Evolutionary conservation across 1,284 basidiomycete species (phyloP).

Genomic region (Ceratobasidium sp.): DNA sequence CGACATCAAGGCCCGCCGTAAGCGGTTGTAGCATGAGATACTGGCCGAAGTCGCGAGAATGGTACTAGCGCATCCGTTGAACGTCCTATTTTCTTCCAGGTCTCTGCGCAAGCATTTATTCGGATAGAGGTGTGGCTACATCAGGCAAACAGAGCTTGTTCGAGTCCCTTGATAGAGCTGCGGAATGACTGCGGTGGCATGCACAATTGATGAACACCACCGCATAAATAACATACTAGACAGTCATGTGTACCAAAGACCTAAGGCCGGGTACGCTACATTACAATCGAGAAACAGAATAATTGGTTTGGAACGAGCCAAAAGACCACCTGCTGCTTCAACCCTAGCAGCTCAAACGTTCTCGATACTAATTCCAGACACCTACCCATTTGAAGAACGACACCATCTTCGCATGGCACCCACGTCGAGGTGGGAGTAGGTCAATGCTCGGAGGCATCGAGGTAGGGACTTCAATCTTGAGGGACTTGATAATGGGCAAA

Average conservation of each 20-base stretch:
- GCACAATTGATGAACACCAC: background rate
- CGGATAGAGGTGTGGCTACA: too few species aligned
- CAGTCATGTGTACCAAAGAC: background rate
- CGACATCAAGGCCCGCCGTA: too few species aligned
- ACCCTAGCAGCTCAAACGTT: background rate
- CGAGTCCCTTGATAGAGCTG: background rate
- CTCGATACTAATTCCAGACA: slow-evolving; percentile 22
- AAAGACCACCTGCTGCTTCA: background rate
- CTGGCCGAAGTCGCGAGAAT: too few species aligned
- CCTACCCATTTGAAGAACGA: slow-evolving; percentile 35
- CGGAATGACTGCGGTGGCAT: slow-evolving; percentile 11
- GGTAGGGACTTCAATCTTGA: slow-evolving; percentile 30
- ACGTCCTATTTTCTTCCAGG: too few species aligned
- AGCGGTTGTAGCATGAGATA: too few species aligned
- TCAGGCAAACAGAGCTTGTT: too few species aligned
- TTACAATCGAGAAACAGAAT: background rate
- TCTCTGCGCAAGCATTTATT: too few species aligned
- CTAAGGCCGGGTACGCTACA: background rate
- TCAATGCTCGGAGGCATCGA: background rate
- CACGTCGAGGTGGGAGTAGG: slow-evolving; percentile 14
- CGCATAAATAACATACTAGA: background rate
- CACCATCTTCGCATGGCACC: background rate
- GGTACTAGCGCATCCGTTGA: too few species aligned
- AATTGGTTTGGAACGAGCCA: too few species aligned
- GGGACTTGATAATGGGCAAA: slow-evolving; percentile 26